These are phyloP conservation scores for Rhizophora mangle DNA, from an alignment of 345 rosid genomes.

Conservation along the genomic window DNA sequence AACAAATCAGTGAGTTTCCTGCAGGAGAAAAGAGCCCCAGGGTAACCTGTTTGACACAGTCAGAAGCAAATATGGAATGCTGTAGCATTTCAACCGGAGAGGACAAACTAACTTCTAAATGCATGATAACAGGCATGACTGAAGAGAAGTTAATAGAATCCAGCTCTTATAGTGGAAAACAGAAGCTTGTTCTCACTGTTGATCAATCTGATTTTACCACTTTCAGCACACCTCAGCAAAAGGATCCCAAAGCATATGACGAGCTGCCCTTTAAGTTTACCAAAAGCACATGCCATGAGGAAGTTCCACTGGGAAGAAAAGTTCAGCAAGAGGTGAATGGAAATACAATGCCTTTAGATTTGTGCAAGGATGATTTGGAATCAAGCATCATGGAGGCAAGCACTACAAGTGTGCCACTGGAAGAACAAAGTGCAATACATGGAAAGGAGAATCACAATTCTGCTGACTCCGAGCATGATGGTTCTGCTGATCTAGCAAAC, in stretches of 20 bases:
- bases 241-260: conserved; percentile 3
- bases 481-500: conserved; percentile 15
- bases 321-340: conserved; percentile 13
- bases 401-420: conserved; percentile 12
- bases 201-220: background rate
- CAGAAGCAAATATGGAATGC: no score
- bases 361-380: conserved; percentile 1
- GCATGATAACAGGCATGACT: background rate
- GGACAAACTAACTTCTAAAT: no score
- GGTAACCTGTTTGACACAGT: background rate
- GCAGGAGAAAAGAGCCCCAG: background rate
- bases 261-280: background rate
- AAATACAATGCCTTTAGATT: conserved; percentile 16
- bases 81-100: no score
- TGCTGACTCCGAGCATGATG: conserved; percentile 14
- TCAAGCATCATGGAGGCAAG: background rate
- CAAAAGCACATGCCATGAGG: conserved; percentile 12
- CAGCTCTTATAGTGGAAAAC: background rate
- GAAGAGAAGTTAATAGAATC: background rate
- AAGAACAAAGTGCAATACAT: conserved; percentile 11
- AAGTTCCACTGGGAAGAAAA: conserved; percentile 8
- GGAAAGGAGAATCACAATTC: conserved; percentile 22
- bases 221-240: background rate
- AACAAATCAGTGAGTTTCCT: background rate
- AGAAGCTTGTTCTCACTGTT: conserved; percentile 8